Conservation (phyloP, 2,329 filamentous ascomycete species). For the Aspergillus ibericus region DNA sequence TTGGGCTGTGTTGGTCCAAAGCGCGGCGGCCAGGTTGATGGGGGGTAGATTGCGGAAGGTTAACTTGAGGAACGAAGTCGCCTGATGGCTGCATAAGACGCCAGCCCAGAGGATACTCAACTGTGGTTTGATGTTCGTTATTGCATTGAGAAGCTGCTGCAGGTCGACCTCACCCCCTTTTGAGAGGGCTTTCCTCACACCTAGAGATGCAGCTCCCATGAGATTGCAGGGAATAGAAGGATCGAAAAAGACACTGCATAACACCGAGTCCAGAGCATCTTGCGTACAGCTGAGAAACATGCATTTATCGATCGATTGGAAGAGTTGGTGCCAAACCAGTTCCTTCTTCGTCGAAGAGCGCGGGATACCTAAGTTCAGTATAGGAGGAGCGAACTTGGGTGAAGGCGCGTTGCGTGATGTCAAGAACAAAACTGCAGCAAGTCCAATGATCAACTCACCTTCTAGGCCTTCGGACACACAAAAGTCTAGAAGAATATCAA, state of each 20-base stretch:
- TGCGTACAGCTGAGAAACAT: conserved; percentile 19
- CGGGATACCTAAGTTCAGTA: not conserved
- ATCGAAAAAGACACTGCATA: conserved; percentile 26
- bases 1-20: conserved; percentile 3
- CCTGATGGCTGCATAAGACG: not conserved
- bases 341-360: not conserved
- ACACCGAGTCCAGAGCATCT: conserved; percentile 24
- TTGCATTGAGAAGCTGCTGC: not conserved
- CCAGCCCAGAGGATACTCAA: conserved; percentile 5
- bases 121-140: not conserved
- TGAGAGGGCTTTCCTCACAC: conserved; percentile 15
- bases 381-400: not conserved
- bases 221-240: conserved; percentile 25
- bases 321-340: not conserved
- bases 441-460: not conserved
- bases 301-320: not conserved
- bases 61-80: not conserved
- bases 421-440: conserved; percentile 5
- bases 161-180: not conserved
- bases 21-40: not conserved
- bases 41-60: not conserved
- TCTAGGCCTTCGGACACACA: conserved; percentile 1
- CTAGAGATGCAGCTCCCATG: conserved; percentile 19
- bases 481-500: not conserved
- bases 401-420: not conserved